Conservation (phyloP, 768 basidiomycete species). For the Neoboletus magnificus region DNA sequence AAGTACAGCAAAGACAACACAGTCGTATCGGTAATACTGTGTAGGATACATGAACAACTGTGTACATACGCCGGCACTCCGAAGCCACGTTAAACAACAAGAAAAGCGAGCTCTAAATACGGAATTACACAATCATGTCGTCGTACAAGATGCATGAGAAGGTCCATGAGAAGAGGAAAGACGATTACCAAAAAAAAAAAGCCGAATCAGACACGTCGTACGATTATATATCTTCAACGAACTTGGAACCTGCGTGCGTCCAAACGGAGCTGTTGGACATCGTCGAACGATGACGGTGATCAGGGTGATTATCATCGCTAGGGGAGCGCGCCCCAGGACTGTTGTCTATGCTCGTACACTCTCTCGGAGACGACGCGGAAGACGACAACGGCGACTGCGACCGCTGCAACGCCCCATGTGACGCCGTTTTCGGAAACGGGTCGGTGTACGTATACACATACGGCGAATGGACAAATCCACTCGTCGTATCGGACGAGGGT, state of each 20-base stretch:
- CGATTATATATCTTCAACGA: conserved; percentile 38
- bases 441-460: conserved; percentile 17
- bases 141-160: not conserved
- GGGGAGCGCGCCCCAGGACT: conserved; percentile 2
- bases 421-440: conserved; percentile 18
- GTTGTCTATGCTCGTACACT: conserved; percentile 17
- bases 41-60: not conserved
- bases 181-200: not conserved
- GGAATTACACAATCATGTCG: not conserved
- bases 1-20: not conserved
- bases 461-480: conserved; percentile 6
- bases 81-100: not conserved
- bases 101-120: not conserved
- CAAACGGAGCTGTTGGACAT: conserved; percentile 31
- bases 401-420: conserved; percentile 9
- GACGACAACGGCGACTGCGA: conserved; percentile 32
- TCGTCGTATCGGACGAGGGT: conserved; percentile 22
- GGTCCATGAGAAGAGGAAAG: not conserved
- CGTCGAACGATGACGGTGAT: conserved; percentile 20
- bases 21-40: not conserved
- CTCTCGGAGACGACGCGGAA: conserved; percentile 19
- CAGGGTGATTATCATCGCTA: conserved; percentile 8
- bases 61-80: not conserved
- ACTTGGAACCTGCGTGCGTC: conserved; percentile 49
- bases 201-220: not conserved